Percentiles rank a stretch among this genome's conserved stretches.
phyloP scores from a whole-genome alignment of 345 rosid genomes.

The Leavenworthia alabamica region DNA sequence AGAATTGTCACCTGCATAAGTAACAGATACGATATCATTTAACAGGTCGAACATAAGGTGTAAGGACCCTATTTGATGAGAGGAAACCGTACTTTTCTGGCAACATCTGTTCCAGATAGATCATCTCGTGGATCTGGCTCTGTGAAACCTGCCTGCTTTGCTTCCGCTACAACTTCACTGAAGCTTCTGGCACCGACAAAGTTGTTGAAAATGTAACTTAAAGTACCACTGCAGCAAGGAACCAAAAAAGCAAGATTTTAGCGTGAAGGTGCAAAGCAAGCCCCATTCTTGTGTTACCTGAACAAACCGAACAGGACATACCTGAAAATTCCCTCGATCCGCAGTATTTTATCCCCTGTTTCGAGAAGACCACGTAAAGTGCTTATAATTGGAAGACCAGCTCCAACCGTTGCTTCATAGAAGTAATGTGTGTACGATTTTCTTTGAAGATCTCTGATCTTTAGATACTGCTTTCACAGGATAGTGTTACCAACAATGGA shows the following conservation, averaged over 20 bases:
- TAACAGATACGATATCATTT: background rate
- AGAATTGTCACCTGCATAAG: constrained; percentile 80
- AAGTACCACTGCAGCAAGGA: constrained; percentile 66
- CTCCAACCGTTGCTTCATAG: constrained; percentile 99
- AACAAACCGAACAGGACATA: constrained; percentile 7
- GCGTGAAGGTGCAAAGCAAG: background rate
- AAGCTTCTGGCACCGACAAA: constrained; percentile 52
- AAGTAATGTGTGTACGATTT: constrained; percentile 95
- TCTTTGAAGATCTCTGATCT: constrained; percentile 86
- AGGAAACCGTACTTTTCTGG: constrained; percentile 62
- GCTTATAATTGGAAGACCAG: constrained; percentile 96
- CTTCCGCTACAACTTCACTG: constrained; percentile 86
- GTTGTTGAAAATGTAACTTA: constrained; percentile 93
- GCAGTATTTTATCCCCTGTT: constrained; percentile 89
- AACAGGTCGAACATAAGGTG: background rate
- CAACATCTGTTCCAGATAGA: constrained; percentile 97
- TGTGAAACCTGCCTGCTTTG: constrained; percentile 82
- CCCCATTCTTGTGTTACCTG: background rate
- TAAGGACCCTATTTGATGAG: background rate
- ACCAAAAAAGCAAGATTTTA: background rate
- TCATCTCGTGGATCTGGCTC: constrained; percentile 99
- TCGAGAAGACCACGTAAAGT: constrained; percentile 94
- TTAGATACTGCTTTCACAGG: constrained; percentile 54
- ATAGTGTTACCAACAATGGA: constrained; percentile 4
- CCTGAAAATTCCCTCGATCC: constrained; percentile 98